Percentiles rank a stretch among this genome's conserved stretches.
Evolutionary conservation across 768 basidiomycete genomes (phyloP).

Genomic region (Naganishia vaughanmartiniae): DNA sequence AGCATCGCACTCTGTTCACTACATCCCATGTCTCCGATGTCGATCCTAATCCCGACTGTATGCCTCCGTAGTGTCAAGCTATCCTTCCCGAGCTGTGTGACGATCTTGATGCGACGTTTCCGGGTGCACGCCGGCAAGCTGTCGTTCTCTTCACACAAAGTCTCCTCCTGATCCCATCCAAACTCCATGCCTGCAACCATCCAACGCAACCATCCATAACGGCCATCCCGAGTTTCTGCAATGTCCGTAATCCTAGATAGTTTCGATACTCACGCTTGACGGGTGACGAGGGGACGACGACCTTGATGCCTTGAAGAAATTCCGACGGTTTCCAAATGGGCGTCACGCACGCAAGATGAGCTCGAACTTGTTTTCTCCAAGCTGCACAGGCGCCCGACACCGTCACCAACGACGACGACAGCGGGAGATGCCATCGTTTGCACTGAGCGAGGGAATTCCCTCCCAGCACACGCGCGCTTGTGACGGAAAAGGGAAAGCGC

Average conservation of each 20-base stretch:
- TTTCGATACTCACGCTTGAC: constrained; percentile 25
- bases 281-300: constrained; percentile 26
- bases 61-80: not conserved
- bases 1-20: no score
- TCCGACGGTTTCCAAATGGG: constrained; percentile 5
- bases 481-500: not conserved
- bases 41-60: not conserved
- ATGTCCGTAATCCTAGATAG: not conserved
- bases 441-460: not conserved
- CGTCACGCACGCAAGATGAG: constrained; percentile 1
- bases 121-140: not conserved
- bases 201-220: not conserved
- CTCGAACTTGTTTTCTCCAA: constrained; percentile 14
- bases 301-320: constrained; percentile 26
- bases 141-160: not conserved
- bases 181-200: not conserved
- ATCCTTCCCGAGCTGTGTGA: not conserved
- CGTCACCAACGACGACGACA: not conserved
- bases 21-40: not conserved
- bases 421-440: not conserved
- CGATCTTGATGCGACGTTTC: not conserved
- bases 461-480: not conserved
- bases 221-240: not conserved
- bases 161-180: not conserved
- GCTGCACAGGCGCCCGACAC: not conserved